Evolutionary conservation across 768 basidiomycete species (phyloP).

Genomic region (Rhizopogon salebrosus): DNA sequence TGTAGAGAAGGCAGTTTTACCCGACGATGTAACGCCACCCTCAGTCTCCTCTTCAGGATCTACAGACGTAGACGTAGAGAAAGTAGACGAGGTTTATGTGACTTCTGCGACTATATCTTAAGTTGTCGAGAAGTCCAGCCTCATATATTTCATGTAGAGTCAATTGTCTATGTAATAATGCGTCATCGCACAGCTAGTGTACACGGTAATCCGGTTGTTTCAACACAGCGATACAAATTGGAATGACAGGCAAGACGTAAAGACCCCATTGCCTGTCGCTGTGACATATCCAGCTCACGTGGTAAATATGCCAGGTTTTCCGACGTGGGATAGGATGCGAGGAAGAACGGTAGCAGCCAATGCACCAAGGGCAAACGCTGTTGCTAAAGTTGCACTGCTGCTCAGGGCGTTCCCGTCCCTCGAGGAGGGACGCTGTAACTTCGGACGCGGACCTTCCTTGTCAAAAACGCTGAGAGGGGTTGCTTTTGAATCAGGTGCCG

Average conservation of each 20-base stretch:
- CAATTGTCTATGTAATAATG: too few species aligned
- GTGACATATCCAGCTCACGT: neutral
- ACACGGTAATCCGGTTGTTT: neutral
- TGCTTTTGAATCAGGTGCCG: slow-evolving; percentile 15
- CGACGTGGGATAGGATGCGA: neutral
- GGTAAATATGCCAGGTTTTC: neutral
- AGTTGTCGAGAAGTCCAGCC: neutral
- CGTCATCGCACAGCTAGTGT: neutral
- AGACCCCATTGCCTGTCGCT: too few species aligned
- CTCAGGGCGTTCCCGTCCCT: neutral
- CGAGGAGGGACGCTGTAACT: neutral
- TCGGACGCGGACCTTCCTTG: slow-evolving; percentile 10
- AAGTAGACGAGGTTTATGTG: neutral
- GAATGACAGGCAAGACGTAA: too few species aligned
- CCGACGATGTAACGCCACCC: neutral
- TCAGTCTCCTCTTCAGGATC: neutral
- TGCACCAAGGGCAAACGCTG: slow-evolving; percentile 15
- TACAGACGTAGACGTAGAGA: slow-evolving; percentile 2
- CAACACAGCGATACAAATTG: neutral
- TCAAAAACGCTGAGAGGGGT: slow-evolving; percentile 15
- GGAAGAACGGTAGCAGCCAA: slow-evolving; percentile 7
- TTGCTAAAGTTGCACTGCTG: slow-evolving; percentile 3
- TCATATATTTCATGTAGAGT: neutral
- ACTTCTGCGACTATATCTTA: neutral
- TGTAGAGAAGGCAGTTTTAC: slow-evolving; percentile 3